Evolutionary conservation across 352 stramenopile species (phyloP).

Genomic region (Phytophthora chlamydospora): DNA sequence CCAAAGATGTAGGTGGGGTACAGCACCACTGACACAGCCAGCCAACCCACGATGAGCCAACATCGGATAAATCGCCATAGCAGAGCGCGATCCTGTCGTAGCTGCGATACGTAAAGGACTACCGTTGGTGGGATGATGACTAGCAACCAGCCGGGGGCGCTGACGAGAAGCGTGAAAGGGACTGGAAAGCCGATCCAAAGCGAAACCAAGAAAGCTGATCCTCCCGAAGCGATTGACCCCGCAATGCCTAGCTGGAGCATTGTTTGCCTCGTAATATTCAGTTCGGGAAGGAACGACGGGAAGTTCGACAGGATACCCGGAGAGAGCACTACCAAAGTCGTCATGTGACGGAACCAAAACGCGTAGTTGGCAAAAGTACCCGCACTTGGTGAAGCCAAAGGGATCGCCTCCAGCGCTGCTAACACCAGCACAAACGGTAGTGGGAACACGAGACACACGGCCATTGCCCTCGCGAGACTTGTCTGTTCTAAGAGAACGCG

Average conservation of each 20-base stretch:
- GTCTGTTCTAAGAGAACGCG: neutral
- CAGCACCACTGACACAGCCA: neutral
- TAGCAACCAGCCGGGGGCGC: neutral
- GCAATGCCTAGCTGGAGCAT: neutral
- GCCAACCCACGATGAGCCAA: neutral
- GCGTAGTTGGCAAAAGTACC: constrained; percentile 2
- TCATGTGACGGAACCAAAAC: constrained; percentile 5
- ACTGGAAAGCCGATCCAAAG: constrained; percentile 8
- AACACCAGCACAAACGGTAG: neutral
- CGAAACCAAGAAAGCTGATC: constrained; percentile 1
- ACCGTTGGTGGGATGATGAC: constrained; percentile 1
- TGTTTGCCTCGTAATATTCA: constrained; percentile 4
- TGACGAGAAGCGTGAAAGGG: constrained; percentile 10
- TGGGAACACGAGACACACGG: constrained; percentile 6
- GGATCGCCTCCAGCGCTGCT: constrained; percentile 2
- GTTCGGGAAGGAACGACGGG: neutral
- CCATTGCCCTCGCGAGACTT: constrained; percentile 1
- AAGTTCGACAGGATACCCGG: constrained; percentile 2
- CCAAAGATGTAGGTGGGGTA: constrained; percentile 4
- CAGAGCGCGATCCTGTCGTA: neutral
- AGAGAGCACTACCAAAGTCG: neutral
- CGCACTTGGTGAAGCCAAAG: neutral
- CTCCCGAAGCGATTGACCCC: neutral
- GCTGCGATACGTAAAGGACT: neutral
- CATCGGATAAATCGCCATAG: constrained; percentile 5